These are phyloP conservation scores for Xylaria hypoxylon DNA, from an alignment of 2,329 filamentous ascomycete species.

Conservation along the genomic window DNA sequence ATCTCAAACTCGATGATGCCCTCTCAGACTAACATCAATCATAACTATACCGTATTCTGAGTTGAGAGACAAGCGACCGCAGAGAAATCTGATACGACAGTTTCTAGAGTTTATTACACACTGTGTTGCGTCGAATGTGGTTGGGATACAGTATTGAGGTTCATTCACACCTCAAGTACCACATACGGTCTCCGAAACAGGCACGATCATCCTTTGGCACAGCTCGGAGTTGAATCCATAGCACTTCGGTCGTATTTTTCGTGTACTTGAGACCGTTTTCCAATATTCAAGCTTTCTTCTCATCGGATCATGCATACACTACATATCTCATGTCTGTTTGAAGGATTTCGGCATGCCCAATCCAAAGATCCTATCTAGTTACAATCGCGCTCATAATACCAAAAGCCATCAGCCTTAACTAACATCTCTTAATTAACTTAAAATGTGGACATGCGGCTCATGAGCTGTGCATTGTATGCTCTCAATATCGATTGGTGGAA, in stretches of 20 bases:
- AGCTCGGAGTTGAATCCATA: too few species aligned
- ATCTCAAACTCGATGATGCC: background rate
- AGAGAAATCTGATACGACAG: background rate
- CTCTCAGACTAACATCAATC: background rate
- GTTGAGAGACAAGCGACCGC: background rate
- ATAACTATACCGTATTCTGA: background rate
- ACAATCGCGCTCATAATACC: background rate
- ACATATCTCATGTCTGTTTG: too few species aligned
- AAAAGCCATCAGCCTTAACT: background rate
- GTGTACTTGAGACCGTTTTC: too few species aligned
- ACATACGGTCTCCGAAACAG: too few species aligned
- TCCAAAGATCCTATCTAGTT: background rate
- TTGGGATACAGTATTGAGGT: too few species aligned
- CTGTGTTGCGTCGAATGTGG: too few species aligned
- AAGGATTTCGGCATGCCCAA: too few species aligned
- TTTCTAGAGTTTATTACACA: too few species aligned
- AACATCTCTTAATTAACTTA: background rate
- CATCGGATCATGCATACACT: too few species aligned
- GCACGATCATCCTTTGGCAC: too few species aligned
- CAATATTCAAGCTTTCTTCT: background rate
- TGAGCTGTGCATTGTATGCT: background rate
- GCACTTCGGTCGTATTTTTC: too few species aligned
- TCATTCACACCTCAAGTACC: too few species aligned
- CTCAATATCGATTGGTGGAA: conserved; percentile 11
- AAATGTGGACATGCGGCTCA: background rate